Percentiles rank a stretch among this genome's conserved stretches.
Conservation (phyloP, 768 basidiomycete genomes). For the Leccinum arenicola region DNA sequence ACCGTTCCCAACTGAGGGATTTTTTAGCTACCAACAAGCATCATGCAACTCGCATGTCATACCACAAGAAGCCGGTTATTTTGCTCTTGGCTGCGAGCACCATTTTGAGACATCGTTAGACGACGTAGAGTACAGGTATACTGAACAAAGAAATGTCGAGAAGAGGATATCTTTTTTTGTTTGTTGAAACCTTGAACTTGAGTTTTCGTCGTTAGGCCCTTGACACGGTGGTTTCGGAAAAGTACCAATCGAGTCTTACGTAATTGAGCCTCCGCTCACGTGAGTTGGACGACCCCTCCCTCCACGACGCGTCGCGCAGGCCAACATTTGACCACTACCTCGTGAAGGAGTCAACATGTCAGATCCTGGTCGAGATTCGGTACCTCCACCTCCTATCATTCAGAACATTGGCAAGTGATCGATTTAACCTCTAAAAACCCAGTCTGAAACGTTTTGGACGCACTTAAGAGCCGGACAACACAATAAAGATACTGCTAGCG, state of each 20-base stretch:
- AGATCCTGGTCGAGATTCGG: slow-evolving; percentile 24
- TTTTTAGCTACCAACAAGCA: slow-evolving; percentile 5
- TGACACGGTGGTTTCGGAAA: background rate
- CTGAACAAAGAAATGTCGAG: background rate
- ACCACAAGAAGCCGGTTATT: slow-evolving; percentile 32
- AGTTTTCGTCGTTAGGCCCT: background rate
- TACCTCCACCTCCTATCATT: slow-evolving; percentile 34
- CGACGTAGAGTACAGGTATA: background rate
- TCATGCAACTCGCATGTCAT: slow-evolving; percentile 13
- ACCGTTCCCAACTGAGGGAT: slow-evolving; percentile 64
- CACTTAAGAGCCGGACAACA: slow-evolving; percentile 57
- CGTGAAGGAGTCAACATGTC: slow-evolving; percentile 19
- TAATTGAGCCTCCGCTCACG: slow-evolving; percentile 15
- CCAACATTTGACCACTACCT: too few relatives aligned
- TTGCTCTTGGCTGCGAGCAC: slow-evolving; percentile 31
- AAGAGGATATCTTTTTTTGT: background rate
- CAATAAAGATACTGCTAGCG: slow-evolving; percentile 81
- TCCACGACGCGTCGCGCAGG: slow-evolving; percentile 10
- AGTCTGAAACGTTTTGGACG: slow-evolving; percentile 3
- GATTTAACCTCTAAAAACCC: background rate
- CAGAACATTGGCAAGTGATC: slow-evolving; percentile 37
- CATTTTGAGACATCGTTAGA: slow-evolving; percentile 25
- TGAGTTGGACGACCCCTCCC: slow-evolving; percentile 2
- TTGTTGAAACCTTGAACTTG: background rate
- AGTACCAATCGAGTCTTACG: background rate